A percentile compares a stretch with the other conserved stretches of the same genome.
Evolutionary conservation across 208 protist species (phyloP).

Genomic region (Trypanosoma conorhini): DNA sequence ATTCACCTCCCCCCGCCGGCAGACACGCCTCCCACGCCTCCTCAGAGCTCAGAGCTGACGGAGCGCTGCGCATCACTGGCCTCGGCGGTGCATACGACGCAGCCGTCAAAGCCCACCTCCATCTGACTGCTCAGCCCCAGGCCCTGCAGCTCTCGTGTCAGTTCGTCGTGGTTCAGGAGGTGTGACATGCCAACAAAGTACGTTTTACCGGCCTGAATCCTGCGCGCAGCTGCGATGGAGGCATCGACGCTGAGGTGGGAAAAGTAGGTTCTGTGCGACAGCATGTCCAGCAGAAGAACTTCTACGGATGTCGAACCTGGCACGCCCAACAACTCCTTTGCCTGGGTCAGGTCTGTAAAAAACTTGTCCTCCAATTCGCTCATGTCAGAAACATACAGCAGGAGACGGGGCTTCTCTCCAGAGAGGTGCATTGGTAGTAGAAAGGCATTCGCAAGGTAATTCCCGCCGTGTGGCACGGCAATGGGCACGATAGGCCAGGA

Average conservation of each 20-base stretch:
- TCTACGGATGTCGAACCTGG: constrained; percentile 21
- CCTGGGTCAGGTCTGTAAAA: constrained; percentile 23
- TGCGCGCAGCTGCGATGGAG: constrained; percentile 33
- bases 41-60: not conserved
- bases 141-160: constrained; percentile 30
- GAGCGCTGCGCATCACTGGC: not conserved
- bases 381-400: constrained; percentile 64
- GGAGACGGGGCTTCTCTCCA: constrained; percentile 19
- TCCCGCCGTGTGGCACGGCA: constrained; percentile 45
- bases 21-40: not conserved
- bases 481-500: constrained; percentile 44
- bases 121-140: constrained; percentile 35
- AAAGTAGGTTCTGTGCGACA: constrained; percentile 37
- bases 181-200: constrained; percentile 72
- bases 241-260: constrained; percentile 47
- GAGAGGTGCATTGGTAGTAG: constrained; percentile 39
- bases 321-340: constrained; percentile 28
- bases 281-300: constrained; percentile 56
- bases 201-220: constrained; percentile 39
- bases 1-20: not conserved
- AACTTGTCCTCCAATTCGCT: constrained; percentile 35
- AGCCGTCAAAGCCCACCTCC: constrained; percentile 57
- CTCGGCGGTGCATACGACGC: constrained; percentile 33
- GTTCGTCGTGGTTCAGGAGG: constrained; percentile 34
- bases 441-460: constrained; percentile 56